Conservation (phyloP, 148 eudicot genomes). For the Rhododendron vialii region DNA sequence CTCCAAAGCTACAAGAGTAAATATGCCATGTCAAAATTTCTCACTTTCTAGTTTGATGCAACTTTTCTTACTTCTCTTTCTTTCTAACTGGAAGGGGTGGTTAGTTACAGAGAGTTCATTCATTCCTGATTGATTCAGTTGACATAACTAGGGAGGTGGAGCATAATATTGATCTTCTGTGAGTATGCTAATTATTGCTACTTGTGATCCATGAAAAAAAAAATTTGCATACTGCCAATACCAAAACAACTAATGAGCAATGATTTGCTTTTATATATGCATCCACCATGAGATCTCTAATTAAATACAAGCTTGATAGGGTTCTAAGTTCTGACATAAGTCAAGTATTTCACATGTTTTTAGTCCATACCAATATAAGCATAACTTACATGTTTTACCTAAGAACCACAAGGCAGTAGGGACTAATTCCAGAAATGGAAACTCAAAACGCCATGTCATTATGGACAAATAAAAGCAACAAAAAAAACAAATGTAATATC, state of each 20-base stretch:
- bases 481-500: not conserved
- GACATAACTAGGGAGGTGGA: not conserved
- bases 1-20: slow-evolving; percentile 53
- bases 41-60: not conserved
- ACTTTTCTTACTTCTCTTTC: not conserved
- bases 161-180: not conserved
- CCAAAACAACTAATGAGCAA: not conserved
- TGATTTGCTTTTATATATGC: not conserved
- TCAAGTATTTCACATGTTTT: slow-evolving; percentile 5
- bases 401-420: not conserved
- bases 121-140: not conserved
- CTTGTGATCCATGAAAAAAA: not conserved
- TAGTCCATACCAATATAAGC: slow-evolving; percentile 9
- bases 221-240: not conserved
- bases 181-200: not conserved
- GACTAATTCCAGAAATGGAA: not conserved
- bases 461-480: not conserved
- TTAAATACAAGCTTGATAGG: not conserved
- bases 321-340: not conserved
- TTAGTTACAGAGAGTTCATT: not conserved
- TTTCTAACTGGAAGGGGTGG: not conserved
- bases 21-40: slow-evolving; percentile 18
- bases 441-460: not conserved
- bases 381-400: not conserved
- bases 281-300: not conserved